Base-by-base conservation (phyloP, 345 rosid genomes). In the Firmiana major region DNA sequence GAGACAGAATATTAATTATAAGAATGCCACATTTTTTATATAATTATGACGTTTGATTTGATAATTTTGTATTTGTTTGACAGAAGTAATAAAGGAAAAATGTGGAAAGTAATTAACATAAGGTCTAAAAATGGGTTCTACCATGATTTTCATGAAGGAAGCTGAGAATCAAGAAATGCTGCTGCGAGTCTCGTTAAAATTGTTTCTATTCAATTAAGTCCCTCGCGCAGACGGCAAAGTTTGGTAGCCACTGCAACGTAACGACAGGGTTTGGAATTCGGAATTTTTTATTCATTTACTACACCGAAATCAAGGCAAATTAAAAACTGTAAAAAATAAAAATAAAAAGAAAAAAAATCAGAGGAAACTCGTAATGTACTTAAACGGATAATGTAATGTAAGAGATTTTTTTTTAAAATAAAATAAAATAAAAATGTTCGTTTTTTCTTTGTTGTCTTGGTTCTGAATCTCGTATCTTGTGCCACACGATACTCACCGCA, bases 251-350 rank as follows among this genome's bases (percentile, higher is more conserved):
- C 85, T 74, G 49, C 11, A 62, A 42, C 62, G 76, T 80, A 74
- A 75, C 65, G 87, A 83, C 86, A 74, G 69, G 64, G 58, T 68
- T 75, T 65, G 49, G 71, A 66, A 66, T 69, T 69, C 28, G 38
- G 81, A 80, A 79, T 43, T 71, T 55, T 59, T 68, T 53, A 75
- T 85, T 77, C 77, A 83, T 68, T 81, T 53, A 59, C 79, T 81
- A 73, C 91, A 86, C 88, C 77, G 85, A 83, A 83, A 74, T 74
- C 85, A 78, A 85, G 74, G 88, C 76, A 68, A 84, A 51, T 53
- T 21, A 42, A 60, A 48, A 74, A 79, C 17, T 67, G 75, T 34
- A 51, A 68, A 75, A 76, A 55, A 43, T 59, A 28, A 26, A 68
- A 48, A 65, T 70, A 43, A 65, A 28, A 26, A 68, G n/a, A n/a